phyloP scores from a whole-genome alignment of 805 yeast species.

The Trichomonascus vanleenenianus region DNA sequence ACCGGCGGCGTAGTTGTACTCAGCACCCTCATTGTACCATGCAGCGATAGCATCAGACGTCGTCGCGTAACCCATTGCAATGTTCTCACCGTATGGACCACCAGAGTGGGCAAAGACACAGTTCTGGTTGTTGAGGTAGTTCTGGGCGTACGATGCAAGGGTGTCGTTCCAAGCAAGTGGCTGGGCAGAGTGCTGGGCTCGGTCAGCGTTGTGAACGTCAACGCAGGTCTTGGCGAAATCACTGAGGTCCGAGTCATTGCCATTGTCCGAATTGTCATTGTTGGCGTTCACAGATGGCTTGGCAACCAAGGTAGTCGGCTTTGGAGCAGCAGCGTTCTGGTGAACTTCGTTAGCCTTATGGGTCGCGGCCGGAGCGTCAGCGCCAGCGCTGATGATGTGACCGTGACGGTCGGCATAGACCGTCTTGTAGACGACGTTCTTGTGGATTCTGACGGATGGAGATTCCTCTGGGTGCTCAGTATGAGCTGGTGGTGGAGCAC shows the following conservation, averaged over 20 bases:
- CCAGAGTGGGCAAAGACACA: conserved; percentile 60
- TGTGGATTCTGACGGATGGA: not conserved
- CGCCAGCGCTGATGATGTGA: not conserved
- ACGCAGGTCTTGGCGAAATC: conserved; percentile 12
- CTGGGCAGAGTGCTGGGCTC: conserved; percentile 23
- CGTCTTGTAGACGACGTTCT: not conserved
- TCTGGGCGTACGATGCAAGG: conserved; percentile 47
- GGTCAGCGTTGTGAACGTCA: conserved; percentile 22
- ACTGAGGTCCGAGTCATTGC: conserved; percentile 5
- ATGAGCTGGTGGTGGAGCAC: conserved; percentile 5
- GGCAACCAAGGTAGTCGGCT: conserved; percentile 1
- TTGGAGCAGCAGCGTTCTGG: conserved; percentile 5
- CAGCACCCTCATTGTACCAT: conserved; percentile 62
- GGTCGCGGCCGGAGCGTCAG: conserved; percentile 7
- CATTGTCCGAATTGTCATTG: conserved; percentile 5
- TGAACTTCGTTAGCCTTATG: conserved; percentile 1
- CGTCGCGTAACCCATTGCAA: conserved; percentile 62
- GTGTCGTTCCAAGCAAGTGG: conserved; percentile 48
- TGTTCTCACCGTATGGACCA: conserved; percentile 68
- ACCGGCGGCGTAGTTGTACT: conserved; percentile 43
- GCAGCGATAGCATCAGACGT: conserved; percentile 45
- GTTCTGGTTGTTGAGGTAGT: conserved; percentile 36
- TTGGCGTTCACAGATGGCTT: too few relatives aligned
- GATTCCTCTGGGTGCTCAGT: not conserved
- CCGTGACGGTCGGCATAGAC: not conserved